Conservation (phyloP, 306 rosid genomes). For the Alnus glutinosa region DNA sequence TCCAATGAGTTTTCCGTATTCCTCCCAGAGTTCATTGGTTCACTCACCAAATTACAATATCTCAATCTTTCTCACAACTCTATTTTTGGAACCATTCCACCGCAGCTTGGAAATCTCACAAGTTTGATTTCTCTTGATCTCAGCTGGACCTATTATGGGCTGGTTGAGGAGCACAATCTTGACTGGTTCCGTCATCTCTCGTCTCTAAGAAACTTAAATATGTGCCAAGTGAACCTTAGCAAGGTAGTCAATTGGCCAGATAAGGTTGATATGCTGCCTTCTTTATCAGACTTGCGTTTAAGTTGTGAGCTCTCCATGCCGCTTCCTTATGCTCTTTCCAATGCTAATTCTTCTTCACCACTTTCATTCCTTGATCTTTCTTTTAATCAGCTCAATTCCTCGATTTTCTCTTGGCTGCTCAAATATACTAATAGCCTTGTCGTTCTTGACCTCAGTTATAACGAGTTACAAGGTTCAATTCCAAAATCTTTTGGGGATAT, state of each 20-base stretch:
- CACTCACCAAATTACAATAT: conserved; percentile 4
- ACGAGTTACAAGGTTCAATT: too few relatives aligned
- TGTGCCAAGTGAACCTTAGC: not conserved
- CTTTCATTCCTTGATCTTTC: not conserved
- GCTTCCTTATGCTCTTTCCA: not conserved
- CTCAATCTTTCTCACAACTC: not conserved
- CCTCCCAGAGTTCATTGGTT: conserved; percentile 17
- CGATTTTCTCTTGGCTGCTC: conserved; percentile 7
- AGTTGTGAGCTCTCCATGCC: not conserved
- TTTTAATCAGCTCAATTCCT: not conserved
- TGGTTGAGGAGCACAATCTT: too few relatives aligned
- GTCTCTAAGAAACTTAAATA: too few relatives aligned
- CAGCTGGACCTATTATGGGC: not conserved
- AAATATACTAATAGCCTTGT: not conserved
- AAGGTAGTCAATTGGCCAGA: not conserved
- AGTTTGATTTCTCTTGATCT: conserved; percentile 24
- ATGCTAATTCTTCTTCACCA: not conserved
- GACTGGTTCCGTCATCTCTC: too few relatives aligned
- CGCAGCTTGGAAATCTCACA: conserved; percentile 26
- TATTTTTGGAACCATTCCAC: conserved; percentile 7
- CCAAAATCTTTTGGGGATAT: too few relatives aligned
- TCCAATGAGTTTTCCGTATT: not conserved
- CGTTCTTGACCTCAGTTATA: not conserved
- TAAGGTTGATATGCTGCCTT: not conserved
- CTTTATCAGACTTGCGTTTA: not conserved